phyloP scores from a whole-genome alignment of 1,139 yeast genomes.

The Magnusiomyces suaveolens region DNA sequence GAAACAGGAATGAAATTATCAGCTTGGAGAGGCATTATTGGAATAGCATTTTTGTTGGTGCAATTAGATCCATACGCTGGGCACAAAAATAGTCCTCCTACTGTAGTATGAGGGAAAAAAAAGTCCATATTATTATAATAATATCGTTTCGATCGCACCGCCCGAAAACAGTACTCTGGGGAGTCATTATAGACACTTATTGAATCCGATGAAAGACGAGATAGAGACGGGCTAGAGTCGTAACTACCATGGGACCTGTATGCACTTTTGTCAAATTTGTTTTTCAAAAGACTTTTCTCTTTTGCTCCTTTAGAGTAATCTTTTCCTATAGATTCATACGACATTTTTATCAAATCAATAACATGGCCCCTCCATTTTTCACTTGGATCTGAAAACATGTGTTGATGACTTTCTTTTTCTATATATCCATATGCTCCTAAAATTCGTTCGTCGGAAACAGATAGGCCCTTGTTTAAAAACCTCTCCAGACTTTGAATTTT shows the following conservation, averaged over 20 bases:
- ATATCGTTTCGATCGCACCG: slow-evolving; percentile 56
- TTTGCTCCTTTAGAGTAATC: not conserved
- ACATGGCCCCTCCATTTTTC: slow-evolving; percentile 1
- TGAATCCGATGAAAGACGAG: not conserved
- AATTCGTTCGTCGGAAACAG: not conserved
- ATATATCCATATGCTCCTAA: not conserved
- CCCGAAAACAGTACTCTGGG: slow-evolving; percentile 42
- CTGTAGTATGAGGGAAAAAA: slow-evolving; percentile 50
- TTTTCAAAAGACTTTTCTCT: not conserved
- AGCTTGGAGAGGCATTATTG: slow-evolving; percentile 51
- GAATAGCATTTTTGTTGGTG: slow-evolving; percentile 33
- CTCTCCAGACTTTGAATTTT: not conserved
- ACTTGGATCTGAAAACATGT: not conserved
- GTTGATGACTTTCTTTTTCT: not conserved
- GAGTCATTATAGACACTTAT: not conserved
- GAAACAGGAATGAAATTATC: slow-evolving; percentile 39
- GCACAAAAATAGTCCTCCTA: slow-evolving; percentile 60
- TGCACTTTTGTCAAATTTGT: not conserved
- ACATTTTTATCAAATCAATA: not conserved
- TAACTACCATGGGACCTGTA: not conserved
- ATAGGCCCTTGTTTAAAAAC: not conserved
- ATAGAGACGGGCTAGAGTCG: not conserved
- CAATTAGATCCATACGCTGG: slow-evolving; percentile 28
- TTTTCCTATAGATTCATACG: not conserved
- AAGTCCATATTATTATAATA: slow-evolving; percentile 42